These are phyloP conservation scores for Saccharomycopsis guyanensis DNA, from an alignment of 805 yeast species.

Conservation along the genomic window DNA sequence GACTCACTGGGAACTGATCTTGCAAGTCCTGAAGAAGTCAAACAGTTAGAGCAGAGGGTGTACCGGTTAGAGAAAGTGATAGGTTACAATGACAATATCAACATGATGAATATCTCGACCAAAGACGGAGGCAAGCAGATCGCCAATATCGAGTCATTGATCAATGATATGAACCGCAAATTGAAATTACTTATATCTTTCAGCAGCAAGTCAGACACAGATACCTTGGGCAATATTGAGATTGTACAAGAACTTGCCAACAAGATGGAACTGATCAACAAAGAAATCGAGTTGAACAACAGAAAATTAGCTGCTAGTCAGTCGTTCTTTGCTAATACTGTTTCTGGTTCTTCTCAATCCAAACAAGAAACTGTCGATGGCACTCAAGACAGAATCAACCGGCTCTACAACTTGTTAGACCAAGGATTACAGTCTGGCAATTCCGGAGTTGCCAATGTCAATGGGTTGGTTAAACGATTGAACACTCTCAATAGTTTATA, in stretches of 20 bases:
- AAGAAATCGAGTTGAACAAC: constrained; percentile 17
- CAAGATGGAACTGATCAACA: constrained; percentile 19
- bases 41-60: constrained; percentile 15
- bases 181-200: constrained; percentile 14
- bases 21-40: constrained; percentile 14
- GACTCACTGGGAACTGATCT: neutral
- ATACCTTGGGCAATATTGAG: constrained; percentile 12
- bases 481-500: constrained; percentile 14
- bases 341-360: neutral
- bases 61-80: constrained; percentile 15
- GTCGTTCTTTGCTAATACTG: constrained; percentile 8
- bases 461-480: constrained; percentile 12
- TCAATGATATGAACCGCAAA: constrained; percentile 17
- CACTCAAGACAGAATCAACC: constrained; percentile 2
- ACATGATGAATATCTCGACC: neutral
- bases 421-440: neutral
- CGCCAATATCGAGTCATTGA: constrained; percentile 15
- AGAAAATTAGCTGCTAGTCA: constrained; percentile 16
- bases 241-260: constrained; percentile 2
- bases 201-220: neutral
- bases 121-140: neutral
- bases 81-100: constrained; percentile 14
- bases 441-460: constrained; percentile 1
- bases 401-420: constrained; percentile 5
- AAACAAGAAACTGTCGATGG: neutral